Percentiles rank a stretch among this genome's conserved stretches.
phyloP scores from a whole-genome alignment of 2,329 filamentous ascomycete genomes.

The Fusarium sp. region DNA sequence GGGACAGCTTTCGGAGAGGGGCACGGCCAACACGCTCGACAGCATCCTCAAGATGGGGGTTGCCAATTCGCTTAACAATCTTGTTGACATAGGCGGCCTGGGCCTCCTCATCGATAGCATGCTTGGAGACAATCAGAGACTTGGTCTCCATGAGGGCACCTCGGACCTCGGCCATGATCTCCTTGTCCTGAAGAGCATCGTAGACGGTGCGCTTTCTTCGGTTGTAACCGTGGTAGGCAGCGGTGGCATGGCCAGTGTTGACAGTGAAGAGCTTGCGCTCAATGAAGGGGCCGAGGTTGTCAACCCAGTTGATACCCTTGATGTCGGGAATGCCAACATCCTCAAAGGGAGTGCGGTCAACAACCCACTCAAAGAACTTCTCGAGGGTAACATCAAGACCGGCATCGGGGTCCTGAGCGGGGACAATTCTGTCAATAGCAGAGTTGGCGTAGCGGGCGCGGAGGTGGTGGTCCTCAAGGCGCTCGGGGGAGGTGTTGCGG shows the following conservation, averaged over 20 bases:
- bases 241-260: slow-evolving; percentile 97
- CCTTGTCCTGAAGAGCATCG: slow-evolving; percentile 84
- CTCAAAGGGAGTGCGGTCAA: slow-evolving; percentile 87
- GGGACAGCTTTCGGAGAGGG: slow-evolving; percentile 90
- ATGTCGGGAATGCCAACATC: slow-evolving; percentile 75
- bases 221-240: slow-evolving; percentile 94
- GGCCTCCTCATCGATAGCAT: slow-evolving; percentile 78
- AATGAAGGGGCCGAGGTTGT: slow-evolving; percentile 92
- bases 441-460: slow-evolving; percentile 96
- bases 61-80: slow-evolving; percentile 93
- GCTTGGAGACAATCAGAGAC: slow-evolving; percentile 86
- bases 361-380: slow-evolving; percentile 99
- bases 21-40: slow-evolving; percentile 96
- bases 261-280: slow-evolving; percentile 99
- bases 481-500: slow-evolving; percentile 75
- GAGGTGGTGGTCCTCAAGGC: slow-evolving; percentile 74
- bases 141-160: slow-evolving; percentile 88
- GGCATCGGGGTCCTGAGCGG: slow-evolving; percentile 82
- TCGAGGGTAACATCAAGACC: slow-evolving; percentile 95
- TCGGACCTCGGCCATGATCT: slow-evolving; percentile 83
- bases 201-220: slow-evolving; percentile 88
- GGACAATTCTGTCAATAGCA: slow-evolving; percentile 97
- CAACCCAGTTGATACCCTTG: slow-evolving; percentile 91
- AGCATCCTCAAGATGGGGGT: slow-evolving; percentile 90
- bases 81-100: slow-evolving; percentile 90